phyloP scores from a whole-genome alignment of 2,329 filamentous ascomycete species.

The Aspergillus latus region DNA sequence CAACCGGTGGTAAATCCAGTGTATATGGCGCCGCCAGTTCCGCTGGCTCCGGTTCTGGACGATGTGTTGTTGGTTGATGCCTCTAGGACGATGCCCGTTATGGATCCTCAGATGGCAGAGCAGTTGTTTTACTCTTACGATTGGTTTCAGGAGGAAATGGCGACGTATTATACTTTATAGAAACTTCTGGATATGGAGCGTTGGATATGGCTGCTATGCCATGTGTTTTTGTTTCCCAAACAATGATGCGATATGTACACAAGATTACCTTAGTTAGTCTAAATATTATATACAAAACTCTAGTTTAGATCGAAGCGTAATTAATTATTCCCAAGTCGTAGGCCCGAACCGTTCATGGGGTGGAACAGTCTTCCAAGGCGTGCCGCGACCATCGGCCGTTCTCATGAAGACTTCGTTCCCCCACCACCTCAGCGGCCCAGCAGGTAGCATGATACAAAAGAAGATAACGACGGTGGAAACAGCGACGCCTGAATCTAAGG shows the following conservation, averaged over 20 bases:
- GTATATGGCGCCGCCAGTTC: conserved; percentile 27
- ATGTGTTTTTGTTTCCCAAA: too few species aligned
- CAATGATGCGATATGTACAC: background rate
- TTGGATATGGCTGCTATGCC: background rate
- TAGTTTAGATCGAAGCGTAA: background rate
- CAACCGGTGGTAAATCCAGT: conserved; percentile 15
- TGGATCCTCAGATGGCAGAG: conserved; percentile 39
- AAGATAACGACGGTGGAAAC: conserved; percentile 47
- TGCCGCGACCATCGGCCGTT: conserved; percentile 46
- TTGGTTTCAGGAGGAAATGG: conserved; percentile 43
- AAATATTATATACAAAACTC: background rate
- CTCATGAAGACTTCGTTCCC: conserved; percentile 40
- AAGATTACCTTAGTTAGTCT: background rate
- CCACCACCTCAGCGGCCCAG: conserved; percentile 43
- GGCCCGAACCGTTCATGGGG: conserved; percentile 34
- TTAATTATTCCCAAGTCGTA: conserved; percentile 27
- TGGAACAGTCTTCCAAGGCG: conserved; percentile 33
- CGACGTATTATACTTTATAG: conserved; percentile 36
- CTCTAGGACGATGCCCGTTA: conserved; percentile 31
- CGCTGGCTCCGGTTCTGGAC: conserved; percentile 35
- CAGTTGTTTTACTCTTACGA: conserved; percentile 41
- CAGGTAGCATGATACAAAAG: conserved; percentile 46
- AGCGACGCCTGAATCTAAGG: conserved; percentile 44
- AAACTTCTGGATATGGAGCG: background rate
- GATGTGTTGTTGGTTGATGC: conserved; percentile 36